Conservation (phyloP, 345 rosid species). For the Odontarrhena argentea region DNA sequence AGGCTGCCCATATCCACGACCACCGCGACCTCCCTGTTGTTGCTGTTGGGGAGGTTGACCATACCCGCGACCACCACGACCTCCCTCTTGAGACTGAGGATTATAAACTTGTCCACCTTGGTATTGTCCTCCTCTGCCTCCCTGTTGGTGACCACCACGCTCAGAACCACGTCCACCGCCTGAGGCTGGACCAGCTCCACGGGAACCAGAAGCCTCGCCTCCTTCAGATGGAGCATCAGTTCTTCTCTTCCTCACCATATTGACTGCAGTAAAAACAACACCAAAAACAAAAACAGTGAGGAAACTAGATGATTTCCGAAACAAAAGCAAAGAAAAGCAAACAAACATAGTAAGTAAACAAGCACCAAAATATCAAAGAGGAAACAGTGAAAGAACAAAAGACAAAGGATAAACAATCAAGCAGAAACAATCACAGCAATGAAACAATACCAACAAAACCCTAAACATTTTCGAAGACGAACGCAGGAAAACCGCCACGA, state of each 20-base stretch:
- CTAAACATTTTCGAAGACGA: slow-evolving; percentile 19
- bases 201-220: slow-evolving; percentile 75
- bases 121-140: slow-evolving; percentile 49
- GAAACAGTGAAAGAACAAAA: not conserved
- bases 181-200: slow-evolving; percentile 47
- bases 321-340: not conserved
- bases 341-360: not conserved
- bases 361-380: not conserved
- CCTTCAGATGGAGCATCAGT: slow-evolving; percentile 53
- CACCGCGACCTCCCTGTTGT: slow-evolving; percentile 56
- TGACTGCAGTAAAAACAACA: slow-evolving; percentile 34
- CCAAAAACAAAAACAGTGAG: not conserved
- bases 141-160: slow-evolving; percentile 51
- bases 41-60: slow-evolving; percentile 54
- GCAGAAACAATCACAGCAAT: not conserved
- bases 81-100: slow-evolving; percentile 68
- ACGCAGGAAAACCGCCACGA: not conserved
- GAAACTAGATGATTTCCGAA: not conserved
- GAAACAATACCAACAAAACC: slow-evolving; percentile 14
- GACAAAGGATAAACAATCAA: not conserved
- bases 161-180: slow-evolving; percentile 64
- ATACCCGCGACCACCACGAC: slow-evolving; percentile 65
- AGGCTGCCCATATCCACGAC: slow-evolving; percentile 58
- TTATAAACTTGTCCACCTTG: slow-evolving; percentile 63
- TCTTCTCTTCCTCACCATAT: slow-evolving; percentile 82